A percentile compares a stretch with the other conserved stretches of the same genome.
phyloP scores from a whole-genome alignment of 2,329 filamentous ascomycete species.

The Cladosporium sp. region DNA sequence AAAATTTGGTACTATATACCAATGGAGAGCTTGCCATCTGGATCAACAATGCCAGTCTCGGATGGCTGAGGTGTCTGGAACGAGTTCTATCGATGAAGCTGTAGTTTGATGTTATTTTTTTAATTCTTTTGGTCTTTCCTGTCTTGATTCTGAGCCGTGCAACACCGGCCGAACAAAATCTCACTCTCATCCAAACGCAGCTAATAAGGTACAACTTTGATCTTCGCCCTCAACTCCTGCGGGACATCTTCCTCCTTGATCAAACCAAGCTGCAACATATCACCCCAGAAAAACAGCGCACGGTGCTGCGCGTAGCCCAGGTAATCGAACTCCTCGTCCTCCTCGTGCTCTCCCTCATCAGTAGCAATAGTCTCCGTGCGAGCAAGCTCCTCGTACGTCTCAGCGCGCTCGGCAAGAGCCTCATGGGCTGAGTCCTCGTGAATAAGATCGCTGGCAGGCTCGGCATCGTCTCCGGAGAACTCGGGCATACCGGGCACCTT shows the following conservation, averaged over 20 bases:
- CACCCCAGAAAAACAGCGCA: conserved; percentile 91
- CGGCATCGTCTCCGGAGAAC: conserved; percentile 27
- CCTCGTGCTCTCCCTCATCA: conserved; percentile 41
- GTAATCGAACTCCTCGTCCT: conserved; percentile 82
- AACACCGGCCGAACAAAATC: too few relatives aligned
- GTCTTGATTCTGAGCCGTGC: too few relatives aligned
- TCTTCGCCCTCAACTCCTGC: conserved; percentile 54
- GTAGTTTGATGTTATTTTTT: too few relatives aligned
- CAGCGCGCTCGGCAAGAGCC: conserved; percentile 27
- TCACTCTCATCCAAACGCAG: too few relatives aligned
- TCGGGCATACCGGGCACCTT: conserved; percentile 70
- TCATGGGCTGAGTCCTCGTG: conserved; percentile 16
- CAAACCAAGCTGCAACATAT: conserved; percentile 73
- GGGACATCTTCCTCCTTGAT: conserved; percentile 73
- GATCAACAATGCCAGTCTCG: too few relatives aligned
- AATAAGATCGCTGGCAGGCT: conserved; percentile 19
- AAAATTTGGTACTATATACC: too few relatives aligned
- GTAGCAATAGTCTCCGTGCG: conserved; percentile 13
- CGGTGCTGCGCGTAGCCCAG: conserved; percentile 85
- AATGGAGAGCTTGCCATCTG: too few relatives aligned
- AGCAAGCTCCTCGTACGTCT: conserved; percentile 20
- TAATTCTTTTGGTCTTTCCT: too few relatives aligned
- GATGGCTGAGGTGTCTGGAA: too few relatives aligned
- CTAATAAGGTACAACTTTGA: conserved; percentile 68
- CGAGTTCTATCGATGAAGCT: too few relatives aligned